These are phyloP conservation scores for Phaeosphaeriaceae sp. DNA, from an alignment of 2,329 filamentous ascomycete genomes.

Conservation along the genomic window DNA sequence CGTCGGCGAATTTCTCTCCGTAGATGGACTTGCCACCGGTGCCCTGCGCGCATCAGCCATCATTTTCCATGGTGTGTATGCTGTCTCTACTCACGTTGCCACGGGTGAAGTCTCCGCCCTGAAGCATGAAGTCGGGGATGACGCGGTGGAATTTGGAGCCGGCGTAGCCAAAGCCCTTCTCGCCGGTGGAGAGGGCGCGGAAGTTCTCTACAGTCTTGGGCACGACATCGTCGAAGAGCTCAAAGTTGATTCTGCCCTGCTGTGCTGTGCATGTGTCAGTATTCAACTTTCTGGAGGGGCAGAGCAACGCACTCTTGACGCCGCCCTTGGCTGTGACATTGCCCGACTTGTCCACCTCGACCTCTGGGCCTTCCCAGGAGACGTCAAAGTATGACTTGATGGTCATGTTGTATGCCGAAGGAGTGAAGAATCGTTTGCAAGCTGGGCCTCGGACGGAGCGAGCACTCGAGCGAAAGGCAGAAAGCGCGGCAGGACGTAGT, in stretches of 20 bases:
- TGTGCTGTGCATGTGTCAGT: conserved; percentile 51
- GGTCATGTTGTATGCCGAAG: conserved; percentile 76
- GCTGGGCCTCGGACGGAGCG: conserved; percentile 45
- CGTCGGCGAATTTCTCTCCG: conserved; percentile 90
- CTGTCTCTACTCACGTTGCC: conserved; percentile 71
- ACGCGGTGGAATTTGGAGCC: conserved; percentile 90
- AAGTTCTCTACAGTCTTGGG: conserved; percentile 91
- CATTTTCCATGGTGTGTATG: no score
- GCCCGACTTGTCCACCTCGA: conserved; percentile 66
- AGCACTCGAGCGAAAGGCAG: conserved; percentile 41
- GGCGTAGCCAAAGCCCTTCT: conserved; percentile 84
- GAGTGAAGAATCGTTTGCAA: conserved; percentile 63
- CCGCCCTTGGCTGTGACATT: conserved; percentile 55
- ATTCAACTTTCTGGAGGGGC: conserved; percentile 6
- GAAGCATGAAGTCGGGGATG: conserved; percentile 93
- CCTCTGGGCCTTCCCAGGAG: conserved; percentile 72
- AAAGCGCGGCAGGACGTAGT: conserved; percentile 25
- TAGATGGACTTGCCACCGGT: conserved; percentile 95
- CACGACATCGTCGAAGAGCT: conserved; percentile 83
- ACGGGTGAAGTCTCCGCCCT: conserved; percentile 94
- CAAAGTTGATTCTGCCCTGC: conserved; percentile 83
- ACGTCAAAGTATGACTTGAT: conserved; percentile 79
- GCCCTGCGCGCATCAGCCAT: conserved; percentile 62
- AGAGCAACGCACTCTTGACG: conserved; percentile 63
- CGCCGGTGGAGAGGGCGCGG: conserved; percentile 79